Evolutionary conservation across 805 yeast genomes (phyloP).

Genomic region (Schizosaccharomyces octosporus): DNA sequence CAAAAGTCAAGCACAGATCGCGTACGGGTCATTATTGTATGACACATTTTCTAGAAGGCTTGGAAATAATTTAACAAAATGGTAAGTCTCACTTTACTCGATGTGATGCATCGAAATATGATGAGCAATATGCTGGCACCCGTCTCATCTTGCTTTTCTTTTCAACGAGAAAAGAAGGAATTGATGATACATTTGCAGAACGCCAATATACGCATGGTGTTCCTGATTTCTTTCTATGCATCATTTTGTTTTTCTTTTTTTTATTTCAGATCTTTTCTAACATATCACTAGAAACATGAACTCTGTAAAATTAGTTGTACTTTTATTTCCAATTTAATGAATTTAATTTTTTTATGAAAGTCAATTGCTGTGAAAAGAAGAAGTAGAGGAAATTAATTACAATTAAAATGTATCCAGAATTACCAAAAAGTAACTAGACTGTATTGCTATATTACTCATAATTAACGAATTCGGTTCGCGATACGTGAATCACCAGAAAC

Average conservation of each 20-base stretch:
- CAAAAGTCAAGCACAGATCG: neutral
- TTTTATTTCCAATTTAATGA: neutral
- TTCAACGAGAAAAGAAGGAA: neutral
- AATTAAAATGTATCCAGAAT: no score
- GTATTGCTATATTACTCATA: no score
- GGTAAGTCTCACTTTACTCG: neutral
- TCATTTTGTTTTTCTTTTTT: no score
- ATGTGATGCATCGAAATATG: neutral
- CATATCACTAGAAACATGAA: neutral
- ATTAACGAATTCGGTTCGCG: no score
- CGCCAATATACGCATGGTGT: neutral
- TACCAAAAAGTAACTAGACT: no score
- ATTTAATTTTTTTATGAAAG: neutral
- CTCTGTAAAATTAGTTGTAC: neutral
- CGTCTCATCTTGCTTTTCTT: neutral
- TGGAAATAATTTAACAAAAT: neutral
- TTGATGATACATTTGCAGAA: neutral
- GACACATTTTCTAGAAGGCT: neutral
- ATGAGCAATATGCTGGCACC: conserved; percentile 1
- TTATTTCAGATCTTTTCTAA: neutral
- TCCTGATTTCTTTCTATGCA: neutral
- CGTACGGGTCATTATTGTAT: neutral
- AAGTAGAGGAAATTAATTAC: no score
- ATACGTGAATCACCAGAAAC: no score
- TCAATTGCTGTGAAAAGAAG: neutral